These are phyloP conservation scores for Phytopythium helicoides DNA, from an alignment of 352 stramenopile species.

Conservation along the genomic window DNA sequence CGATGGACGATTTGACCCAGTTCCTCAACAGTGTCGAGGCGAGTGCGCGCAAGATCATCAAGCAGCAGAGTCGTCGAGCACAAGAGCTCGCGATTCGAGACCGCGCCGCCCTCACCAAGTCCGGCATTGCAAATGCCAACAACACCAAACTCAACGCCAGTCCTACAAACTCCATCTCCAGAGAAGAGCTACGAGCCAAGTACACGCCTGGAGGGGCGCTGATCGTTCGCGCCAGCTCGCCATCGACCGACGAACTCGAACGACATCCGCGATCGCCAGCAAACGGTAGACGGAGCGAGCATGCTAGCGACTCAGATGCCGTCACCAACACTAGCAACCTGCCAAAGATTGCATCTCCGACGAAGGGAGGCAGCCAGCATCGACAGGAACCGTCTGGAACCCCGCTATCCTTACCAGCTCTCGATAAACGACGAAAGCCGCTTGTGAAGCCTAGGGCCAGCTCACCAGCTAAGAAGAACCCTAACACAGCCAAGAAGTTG, in stretches of 20 bases:
- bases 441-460: conserved; percentile 8
- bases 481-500: conserved; percentile 43
- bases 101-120: conserved; percentile 36
- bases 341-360: not conserved
- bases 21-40: conserved; percentile 79
- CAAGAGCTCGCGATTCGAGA: conserved; percentile 53
- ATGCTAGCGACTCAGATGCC: conserved; percentile 2
- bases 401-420: conserved; percentile 25
- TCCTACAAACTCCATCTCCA: conserved; percentile 22
- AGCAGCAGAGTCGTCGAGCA: conserved; percentile 79
- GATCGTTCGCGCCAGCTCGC: conserved; percentile 27
- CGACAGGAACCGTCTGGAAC: not conserved
- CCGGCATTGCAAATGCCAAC: not conserved
- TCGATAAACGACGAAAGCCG: conserved; percentile 17
- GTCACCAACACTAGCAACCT: too few species aligned
- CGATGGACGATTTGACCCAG: conserved; percentile 75
- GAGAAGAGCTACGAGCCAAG: conserved; percentile 55
- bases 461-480: conserved; percentile 17
- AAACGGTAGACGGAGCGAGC: conserved; percentile 19
- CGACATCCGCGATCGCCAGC: conserved; percentile 12
- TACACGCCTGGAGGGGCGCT: conserved; percentile 55
- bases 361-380: not conserved
- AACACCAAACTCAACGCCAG: conserved; percentile 11
- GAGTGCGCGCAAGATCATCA: conserved; percentile 74
- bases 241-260: conserved; percentile 19